phyloP scores from a whole-genome alignment of 2,329 filamentous ascomycete genomes.

The Diaporthe velutina region DNA sequence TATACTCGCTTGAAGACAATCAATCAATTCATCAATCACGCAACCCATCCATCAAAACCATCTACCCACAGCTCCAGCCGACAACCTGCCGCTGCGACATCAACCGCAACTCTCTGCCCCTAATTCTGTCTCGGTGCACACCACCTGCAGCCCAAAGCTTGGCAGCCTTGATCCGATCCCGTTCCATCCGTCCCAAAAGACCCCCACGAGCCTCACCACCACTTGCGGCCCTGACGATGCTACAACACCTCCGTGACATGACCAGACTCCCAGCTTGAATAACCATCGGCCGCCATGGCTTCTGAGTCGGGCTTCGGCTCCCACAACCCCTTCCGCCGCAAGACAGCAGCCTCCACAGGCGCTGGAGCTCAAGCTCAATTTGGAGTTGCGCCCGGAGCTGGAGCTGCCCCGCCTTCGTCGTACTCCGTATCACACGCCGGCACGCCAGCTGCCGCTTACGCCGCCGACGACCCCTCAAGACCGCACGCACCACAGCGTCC shows the following conservation, averaged over 20 bases:
- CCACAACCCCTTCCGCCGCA: conserved; percentile 68
- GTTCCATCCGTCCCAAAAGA: conserved; percentile 20
- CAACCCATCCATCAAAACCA: not conserved
- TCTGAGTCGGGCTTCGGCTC: conserved; percentile 53
- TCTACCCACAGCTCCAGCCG: not conserved
- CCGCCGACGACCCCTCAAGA: not conserved
- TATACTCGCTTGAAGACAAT: conserved; percentile 10
- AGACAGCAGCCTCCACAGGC: conserved; percentile 43
- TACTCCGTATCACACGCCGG: conserved; percentile 34
- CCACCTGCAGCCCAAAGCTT: conserved; percentile 25
- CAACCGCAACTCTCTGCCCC: not conserved
- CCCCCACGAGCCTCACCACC: conserved; percentile 4
- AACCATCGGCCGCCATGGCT: conserved; percentile 48
- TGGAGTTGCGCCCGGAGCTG: conserved; percentile 31
- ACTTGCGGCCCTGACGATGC: conserved; percentile 11
- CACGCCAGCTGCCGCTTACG: conserved; percentile 5
- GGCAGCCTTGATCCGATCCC: conserved; percentile 28
- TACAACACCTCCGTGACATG: conserved; percentile 23
- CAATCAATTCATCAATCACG: not conserved
- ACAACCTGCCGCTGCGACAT: not conserved
- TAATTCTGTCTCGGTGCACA: conserved; percentile 11
- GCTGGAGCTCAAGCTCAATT: conserved; percentile 19
- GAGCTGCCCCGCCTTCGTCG: conserved; percentile 37
- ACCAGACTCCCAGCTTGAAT: conserved; percentile 30
- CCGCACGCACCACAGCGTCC: conserved; percentile 45